Evolutionary conservation across 352 stramenopile genomes (phyloP).

Genomic region (Phytopythium sindhum): DNA sequence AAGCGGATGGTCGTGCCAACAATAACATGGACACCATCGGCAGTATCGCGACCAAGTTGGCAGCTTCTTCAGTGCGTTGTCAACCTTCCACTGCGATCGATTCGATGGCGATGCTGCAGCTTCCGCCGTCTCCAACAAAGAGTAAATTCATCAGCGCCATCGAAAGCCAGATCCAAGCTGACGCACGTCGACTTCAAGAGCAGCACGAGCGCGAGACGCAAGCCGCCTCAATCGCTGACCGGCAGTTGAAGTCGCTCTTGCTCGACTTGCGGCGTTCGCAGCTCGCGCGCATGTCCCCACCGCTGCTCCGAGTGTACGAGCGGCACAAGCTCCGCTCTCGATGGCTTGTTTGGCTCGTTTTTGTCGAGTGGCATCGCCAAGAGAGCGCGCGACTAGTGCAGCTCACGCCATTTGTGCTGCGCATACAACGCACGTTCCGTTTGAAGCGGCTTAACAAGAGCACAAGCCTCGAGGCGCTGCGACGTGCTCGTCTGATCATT

Average conservation of each 20-base stretch:
- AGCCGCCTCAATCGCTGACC: constrained; percentile 12
- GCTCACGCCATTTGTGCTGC: constrained; percentile 44
- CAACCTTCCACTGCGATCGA: neutral
- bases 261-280: constrained; percentile 29
- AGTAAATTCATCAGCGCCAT: constrained; percentile 9
- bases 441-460: constrained; percentile 30
- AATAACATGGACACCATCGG: neutral
- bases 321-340: constrained; percentile 31
- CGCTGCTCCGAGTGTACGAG: constrained; percentile 53
- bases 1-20: neutral
- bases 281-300: constrained; percentile 8
- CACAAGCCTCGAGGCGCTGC: constrained; percentile 9
- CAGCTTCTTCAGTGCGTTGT: neutral
- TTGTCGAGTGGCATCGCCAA: constrained; percentile 36
- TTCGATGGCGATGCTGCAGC: neutral
- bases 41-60: neutral
- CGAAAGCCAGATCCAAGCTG: constrained; percentile 14
- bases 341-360: constrained; percentile 39
- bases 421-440: constrained; percentile 60
- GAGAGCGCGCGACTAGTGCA: constrained; percentile 34
- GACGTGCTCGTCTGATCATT: constrained; percentile 25
- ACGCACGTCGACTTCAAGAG: constrained; percentile 16
- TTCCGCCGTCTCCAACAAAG: constrained; percentile 1
- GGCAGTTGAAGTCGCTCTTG: constrained; percentile 36
- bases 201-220: constrained; percentile 26